A percentile compares a stretch with the other conserved stretches of the same genome.
These are phyloP conservation scores for Sugiyamaella japonica DNA, from an alignment of 1,139 yeast species.

Conservation along the genomic window DNA sequence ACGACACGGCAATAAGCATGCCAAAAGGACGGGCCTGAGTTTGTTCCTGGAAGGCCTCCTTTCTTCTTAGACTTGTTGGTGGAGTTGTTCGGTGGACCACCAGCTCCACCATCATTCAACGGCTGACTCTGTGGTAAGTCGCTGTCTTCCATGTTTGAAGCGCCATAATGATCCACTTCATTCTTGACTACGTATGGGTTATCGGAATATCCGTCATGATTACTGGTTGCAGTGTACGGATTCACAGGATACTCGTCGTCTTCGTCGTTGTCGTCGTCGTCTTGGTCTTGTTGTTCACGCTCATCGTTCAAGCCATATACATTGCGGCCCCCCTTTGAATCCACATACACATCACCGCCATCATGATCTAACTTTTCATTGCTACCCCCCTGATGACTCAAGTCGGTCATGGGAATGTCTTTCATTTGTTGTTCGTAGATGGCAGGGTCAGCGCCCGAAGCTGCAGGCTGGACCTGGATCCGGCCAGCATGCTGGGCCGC, in stretches of 20 bases:
- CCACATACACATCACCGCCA: constrained; percentile 22
- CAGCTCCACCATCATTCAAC: constrained; percentile 13
- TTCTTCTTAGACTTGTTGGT: not conserved
- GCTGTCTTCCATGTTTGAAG: constrained; percentile 2
- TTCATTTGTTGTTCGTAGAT: constrained; percentile 7
- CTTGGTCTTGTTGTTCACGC: constrained; percentile 36
- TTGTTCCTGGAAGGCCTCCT: not conserved
- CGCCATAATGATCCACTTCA: constrained; percentile 13
- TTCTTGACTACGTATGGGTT: constrained; percentile 15
- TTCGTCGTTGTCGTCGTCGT: constrained; percentile 18
- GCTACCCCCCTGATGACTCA: constrained; percentile 8
- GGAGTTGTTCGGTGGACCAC: not conserved
- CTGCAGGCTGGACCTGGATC: constrained; percentile 61
- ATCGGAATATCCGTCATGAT: constrained; percentile 22
- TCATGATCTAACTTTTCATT: constrained; percentile 22
- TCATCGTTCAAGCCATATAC: constrained; percentile 66
- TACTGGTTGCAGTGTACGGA: constrained; percentile 9
- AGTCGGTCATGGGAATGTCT: constrained; percentile 24
- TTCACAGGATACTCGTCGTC: constrained; percentile 24
- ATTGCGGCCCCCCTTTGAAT: constrained; percentile 49
- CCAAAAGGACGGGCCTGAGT: constrained; percentile 63
- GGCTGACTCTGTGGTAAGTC: constrained; percentile 13
- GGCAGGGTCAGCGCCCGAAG: constrained; percentile 71
- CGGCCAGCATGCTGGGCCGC: constrained; percentile 69
- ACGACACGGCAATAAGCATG: constrained; percentile 71